These are phyloP conservation scores for Yueomyces sinensis DNA, from an alignment of 805 yeast genomes.

Conservation along the genomic window DNA sequence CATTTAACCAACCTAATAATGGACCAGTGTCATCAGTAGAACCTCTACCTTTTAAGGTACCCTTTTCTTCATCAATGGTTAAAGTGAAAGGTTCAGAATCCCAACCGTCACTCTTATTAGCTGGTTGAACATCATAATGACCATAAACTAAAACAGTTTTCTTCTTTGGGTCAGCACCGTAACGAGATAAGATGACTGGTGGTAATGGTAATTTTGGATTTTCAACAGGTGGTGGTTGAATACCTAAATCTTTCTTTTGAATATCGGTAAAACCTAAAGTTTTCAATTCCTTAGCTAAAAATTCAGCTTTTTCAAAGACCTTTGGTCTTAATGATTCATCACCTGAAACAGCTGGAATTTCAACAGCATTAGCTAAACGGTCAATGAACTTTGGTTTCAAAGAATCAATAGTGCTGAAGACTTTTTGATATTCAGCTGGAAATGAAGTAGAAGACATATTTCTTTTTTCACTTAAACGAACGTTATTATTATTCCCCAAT, in stretches of 20 bases:
- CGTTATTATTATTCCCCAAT: too few relatives aligned
- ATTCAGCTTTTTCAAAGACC: conserved; percentile 83
- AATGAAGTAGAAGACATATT: too few relatives aligned
- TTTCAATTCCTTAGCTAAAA: conserved; percentile 55
- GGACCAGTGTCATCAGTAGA: conserved; percentile 98
- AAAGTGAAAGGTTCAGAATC: conserved; percentile 77
- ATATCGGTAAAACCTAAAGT: conserved; percentile 71
- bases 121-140: conserved; percentile 98
- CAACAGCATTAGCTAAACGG: conserved; percentile 71
- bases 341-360: conserved; percentile 88
- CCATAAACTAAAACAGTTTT: conserved; percentile 89
- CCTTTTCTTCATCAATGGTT: conserved; percentile 47
- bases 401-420: conserved; percentile 50
- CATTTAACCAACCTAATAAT: conserved; percentile 91
- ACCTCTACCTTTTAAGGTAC: conserved; percentile 79
- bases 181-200: conserved; percentile 86
- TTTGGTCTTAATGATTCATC: conserved; percentile 81
- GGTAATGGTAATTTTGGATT: conserved; percentile 64
- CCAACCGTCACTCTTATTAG: conserved; percentile 89
- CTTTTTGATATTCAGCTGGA: conserved; percentile 8
- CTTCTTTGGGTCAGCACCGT: conserved; percentile 69
- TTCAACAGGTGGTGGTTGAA: conserved; percentile 82
- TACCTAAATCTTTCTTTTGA: conserved; percentile 70
- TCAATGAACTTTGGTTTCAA: conserved; percentile 63
- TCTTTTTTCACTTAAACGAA: too few relatives aligned